phyloP scores from a whole-genome alignment of 306 rosid genomes.

The Vigna trinervia region DNA sequence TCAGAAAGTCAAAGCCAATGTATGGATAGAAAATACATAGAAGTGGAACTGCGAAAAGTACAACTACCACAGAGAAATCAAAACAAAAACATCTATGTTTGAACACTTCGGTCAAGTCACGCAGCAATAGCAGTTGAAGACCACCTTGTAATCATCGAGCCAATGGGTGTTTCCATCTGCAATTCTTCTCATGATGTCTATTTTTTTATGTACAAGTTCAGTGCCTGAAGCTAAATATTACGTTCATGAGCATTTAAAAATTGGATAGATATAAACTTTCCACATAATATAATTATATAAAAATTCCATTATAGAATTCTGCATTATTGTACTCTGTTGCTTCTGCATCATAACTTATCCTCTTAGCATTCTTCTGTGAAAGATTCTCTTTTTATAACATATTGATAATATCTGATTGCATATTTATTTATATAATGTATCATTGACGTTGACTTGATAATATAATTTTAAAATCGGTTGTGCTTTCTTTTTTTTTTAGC shows the following conservation, averaged over 20 bases:
- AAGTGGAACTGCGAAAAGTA: neutral
- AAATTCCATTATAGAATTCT: neutral
- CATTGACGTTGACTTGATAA: too few relatives aligned
- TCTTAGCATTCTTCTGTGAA: neutral
- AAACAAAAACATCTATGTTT: neutral
- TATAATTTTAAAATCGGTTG: too few relatives aligned
- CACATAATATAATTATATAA: neutral
- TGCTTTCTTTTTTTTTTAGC: too few relatives aligned
- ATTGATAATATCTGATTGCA: too few relatives aligned
- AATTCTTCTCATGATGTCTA: neutral
- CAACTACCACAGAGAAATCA: neutral
- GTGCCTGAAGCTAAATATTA: neutral
- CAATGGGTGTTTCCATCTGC: neutral
- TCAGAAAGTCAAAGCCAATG: neutral
- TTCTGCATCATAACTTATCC: neutral
- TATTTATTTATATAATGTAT: too few relatives aligned
- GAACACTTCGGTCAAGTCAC: neutral
- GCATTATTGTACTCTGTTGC: neutral
- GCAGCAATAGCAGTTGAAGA: neutral
- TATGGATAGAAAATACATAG: neutral
- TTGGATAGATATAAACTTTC: neutral
- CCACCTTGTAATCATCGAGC: neutral
- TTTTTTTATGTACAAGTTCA: neutral
- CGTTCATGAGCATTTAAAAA: neutral
- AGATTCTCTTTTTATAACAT: too few relatives aligned